Evolutionary conservation across 371 early-diverging fungal species (phyloP), one percentile per base, ranked within the genome.

Genomic region (Smittium culicis): DNA sequence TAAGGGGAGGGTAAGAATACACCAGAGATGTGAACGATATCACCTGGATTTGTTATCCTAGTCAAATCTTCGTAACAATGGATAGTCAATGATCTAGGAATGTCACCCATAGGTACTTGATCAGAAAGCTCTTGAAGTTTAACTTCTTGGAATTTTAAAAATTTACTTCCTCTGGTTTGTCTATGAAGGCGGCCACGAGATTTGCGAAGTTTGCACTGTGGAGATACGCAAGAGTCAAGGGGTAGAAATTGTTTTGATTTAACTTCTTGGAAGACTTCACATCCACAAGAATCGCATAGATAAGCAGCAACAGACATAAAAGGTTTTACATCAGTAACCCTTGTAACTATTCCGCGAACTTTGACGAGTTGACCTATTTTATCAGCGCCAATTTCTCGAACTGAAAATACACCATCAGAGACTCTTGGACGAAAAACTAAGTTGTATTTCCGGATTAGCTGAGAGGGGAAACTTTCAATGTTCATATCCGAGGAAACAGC

Each of bases 31-130:
- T 83, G 77, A 56, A 94, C 92, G 0, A 87, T 84, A 78, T 98
- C 97, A 67, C 99, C 99, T 11, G 99, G 98, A 62, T 83, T 88
- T 70, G 90, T 81, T 65, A 76, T 75, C 56, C 97, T 88, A 64
- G 93, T 92, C 64, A 87, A 76, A 60, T 83, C 83, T 67, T 91
- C 93, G 74, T 88, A 90, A 67, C 94, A 75, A 72, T 98, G 92
- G 11, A 98, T 81, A 24, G 89, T 92, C 82, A 99, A 89, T 20
- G 90, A 85, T 60, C 99, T 86, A 56, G 99, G 99, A 74, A 99
- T 95, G 78, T 95, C 93, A 61, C 99, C 99, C 67, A 94, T 94
- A 67, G 98, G 98, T 11, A 98, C 96, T 85, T 98, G 98, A 77
- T 94, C 90, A 17, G 97, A 87, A 81, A 93, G 75, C 77, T 97